Conservation (phyloP, 805 yeast species). For the Yarrowia sp. region DNA sequence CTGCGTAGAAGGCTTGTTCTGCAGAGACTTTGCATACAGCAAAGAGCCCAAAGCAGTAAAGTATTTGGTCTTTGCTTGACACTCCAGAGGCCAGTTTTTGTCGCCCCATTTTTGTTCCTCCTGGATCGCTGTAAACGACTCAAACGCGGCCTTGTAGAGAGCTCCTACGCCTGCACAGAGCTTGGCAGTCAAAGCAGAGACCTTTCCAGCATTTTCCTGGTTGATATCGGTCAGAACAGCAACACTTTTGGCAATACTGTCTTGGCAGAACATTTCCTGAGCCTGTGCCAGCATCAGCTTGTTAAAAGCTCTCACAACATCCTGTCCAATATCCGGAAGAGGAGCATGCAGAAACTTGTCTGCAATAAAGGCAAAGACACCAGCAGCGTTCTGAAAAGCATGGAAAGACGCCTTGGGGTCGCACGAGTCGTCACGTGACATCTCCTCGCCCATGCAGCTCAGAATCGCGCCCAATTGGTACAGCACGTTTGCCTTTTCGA, state of each 20-base stretch:
- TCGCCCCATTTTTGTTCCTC: slow-evolving; percentile 44
- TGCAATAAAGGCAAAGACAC: slow-evolving; percentile 66
- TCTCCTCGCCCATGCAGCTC: slow-evolving; percentile 45
- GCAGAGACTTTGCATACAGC: slow-evolving; percentile 56
- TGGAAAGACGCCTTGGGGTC: slow-evolving; percentile 60
- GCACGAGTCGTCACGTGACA: slow-evolving; percentile 34
- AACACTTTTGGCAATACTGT: slow-evolving; percentile 44
- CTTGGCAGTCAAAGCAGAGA: slow-evolving; percentile 67
- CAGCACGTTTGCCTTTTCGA: slow-evolving; percentile 82
- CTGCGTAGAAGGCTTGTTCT: slow-evolving; percentile 42
- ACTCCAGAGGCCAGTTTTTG: slow-evolving; percentile 50
- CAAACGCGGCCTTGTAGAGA: slow-evolving; percentile 53
- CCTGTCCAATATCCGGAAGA: slow-evolving; percentile 67
- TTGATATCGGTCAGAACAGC: slow-evolving; percentile 3
- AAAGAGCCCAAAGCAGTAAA: slow-evolving; percentile 61
- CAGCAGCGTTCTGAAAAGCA: slow-evolving; percentile 71
- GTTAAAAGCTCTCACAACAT: slow-evolving; percentile 61
- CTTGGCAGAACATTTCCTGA: slow-evolving; percentile 65
- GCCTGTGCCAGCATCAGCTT: slow-evolving; percentile 79
- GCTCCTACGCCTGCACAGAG: slow-evolving; percentile 62
- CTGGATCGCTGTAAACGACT: slow-evolving; percentile 40
- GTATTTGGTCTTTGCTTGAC: slow-evolving; percentile 53
- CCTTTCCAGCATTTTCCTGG: slow-evolving; percentile 9
- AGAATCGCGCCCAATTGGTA: slow-evolving; percentile 72
- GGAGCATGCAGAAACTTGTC: slow-evolving; percentile 91